Evolutionary conservation across 2,329 filamentous ascomycete genomes (phyloP).

Genomic region (Coleophoma eucalyptorum): DNA sequence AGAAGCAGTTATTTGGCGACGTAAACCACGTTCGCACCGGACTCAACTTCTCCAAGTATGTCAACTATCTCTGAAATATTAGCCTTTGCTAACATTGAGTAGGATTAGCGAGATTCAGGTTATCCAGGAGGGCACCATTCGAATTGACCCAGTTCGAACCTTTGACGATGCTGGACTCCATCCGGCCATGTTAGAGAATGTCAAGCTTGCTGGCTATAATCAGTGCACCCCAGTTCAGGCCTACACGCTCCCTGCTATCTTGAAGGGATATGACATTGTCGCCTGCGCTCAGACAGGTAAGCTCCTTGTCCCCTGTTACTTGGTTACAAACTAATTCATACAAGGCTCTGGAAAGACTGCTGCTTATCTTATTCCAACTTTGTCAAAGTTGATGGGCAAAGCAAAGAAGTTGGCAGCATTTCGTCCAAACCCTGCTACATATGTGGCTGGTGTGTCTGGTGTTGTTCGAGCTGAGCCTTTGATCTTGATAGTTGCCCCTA

Average conservation of each 20-base stretch:
- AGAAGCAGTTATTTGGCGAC: constrained; percentile 69
- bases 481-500: constrained; percentile 80
- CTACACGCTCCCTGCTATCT: constrained; percentile 77
- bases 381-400: constrained; percentile 94
- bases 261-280: constrained; percentile 76
- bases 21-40: constrained; percentile 48
- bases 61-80: constrained; percentile 11
- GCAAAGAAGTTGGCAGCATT: constrained; percentile 80
- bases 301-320: constrained; percentile 22
- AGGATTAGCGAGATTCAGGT: constrained; percentile 55
- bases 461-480: constrained; percentile 77
- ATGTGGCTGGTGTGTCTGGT: constrained; percentile 40
- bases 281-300: constrained; percentile 89
- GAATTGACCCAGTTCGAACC: constrained; percentile 44
- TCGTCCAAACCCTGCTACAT: constrained; percentile 62
- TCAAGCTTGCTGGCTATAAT: constrained; percentile 67
- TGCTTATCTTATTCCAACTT: constrained; percentile 82
- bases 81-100: constrained; percentile 16
- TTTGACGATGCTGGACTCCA: constrained; percentile 83
- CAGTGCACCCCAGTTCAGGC: constrained; percentile 82
- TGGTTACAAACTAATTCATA: constrained; percentile 8
- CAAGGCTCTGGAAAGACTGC: constrained; percentile 96
- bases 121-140: constrained; percentile 50
- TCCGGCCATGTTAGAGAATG: constrained; percentile 75
- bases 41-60: constrained; percentile 60